phyloP scores from a whole-genome alignment of 306 rosid genomes.

The Ochetophila trinervis region DNA sequence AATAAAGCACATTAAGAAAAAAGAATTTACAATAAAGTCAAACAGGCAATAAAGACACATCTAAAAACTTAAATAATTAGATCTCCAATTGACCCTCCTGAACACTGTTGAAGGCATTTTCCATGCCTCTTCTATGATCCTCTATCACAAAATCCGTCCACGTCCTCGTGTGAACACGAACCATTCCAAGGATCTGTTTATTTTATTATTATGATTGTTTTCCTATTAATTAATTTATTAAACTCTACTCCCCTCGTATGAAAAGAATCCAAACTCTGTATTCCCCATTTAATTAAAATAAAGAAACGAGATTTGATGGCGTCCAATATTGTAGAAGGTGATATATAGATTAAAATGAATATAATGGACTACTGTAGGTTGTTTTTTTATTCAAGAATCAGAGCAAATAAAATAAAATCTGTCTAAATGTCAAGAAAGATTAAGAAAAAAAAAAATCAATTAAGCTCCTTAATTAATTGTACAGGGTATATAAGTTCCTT shows the following conservation, averaged over 20 bases:
- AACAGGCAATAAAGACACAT: not conserved
- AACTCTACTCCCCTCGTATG: not conserved
- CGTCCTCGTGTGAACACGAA: constrained; percentile 10
- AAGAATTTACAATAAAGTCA: too few relatives aligned
- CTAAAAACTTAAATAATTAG: not conserved
- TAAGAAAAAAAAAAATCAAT: too few relatives aligned
- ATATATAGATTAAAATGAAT: too few relatives aligned
- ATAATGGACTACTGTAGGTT: too few relatives aligned
- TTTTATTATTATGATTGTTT: not conserved
- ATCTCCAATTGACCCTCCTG: not conserved
- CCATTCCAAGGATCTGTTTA: not conserved
- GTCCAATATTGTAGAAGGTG: too few relatives aligned
- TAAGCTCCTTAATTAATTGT: too few relatives aligned
- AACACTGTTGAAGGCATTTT: constrained; percentile 13
- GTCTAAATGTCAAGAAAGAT: too few relatives aligned
- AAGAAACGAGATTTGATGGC: too few relatives aligned
- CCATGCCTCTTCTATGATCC: constrained; percentile 16
- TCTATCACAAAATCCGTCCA: not conserved
- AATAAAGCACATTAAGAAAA: too few relatives aligned
- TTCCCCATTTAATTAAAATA: not conserved
- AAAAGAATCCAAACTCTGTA: constrained; percentile 5
- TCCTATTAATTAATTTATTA: not conserved
- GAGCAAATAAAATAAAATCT: too few relatives aligned
- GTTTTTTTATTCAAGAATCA: too few relatives aligned
- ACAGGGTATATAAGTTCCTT: too few relatives aligned